phyloP scores from a whole-genome alignment of 2,329 filamentous ascomycete genomes.

The Rhynchosporium graminicola region DNA sequence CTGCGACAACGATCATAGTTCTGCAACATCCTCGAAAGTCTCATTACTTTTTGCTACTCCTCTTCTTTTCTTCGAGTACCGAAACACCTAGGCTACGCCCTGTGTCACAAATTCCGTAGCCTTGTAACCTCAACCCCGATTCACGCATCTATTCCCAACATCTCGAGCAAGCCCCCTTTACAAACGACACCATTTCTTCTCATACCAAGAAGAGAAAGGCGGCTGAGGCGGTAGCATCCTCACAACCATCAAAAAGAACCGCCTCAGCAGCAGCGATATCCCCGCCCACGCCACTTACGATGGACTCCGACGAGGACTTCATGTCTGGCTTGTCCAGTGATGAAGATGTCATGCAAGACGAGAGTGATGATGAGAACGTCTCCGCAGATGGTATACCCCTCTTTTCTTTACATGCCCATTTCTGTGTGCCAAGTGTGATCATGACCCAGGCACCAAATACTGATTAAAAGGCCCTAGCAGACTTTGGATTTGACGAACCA shows the following conservation, averaged over 20 bases:
- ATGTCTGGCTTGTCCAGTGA: slow-evolving; percentile 82
- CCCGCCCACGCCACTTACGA: slow-evolving; percentile 63
- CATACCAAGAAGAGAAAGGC: slow-evolving; percentile 54
- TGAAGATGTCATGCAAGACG: slow-evolving; percentile 71
- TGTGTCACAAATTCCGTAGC: slow-evolving; percentile 26
- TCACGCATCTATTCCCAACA: slow-evolving; percentile 26
- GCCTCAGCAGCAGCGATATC: slow-evolving; percentile 44
- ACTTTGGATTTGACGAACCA: slow-evolving; percentile 49
- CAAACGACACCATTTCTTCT: slow-evolving; percentile 52
- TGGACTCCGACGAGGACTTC: slow-evolving; percentile 97
- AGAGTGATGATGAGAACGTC: slow-evolving; percentile 77
- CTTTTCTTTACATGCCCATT: background rate
- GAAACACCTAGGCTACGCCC: slow-evolving; percentile 19
- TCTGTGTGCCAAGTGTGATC: background rate
- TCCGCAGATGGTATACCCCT: slow-evolving; percentile 40
- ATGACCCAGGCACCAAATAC: slow-evolving; percentile 13
- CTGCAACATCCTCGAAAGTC: background rate
- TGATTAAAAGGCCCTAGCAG: slow-evolving; percentile 27
- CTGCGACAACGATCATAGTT: background rate
- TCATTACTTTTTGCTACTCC: too few species aligned
- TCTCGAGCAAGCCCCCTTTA: slow-evolving; percentile 26
- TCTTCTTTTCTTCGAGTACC: slow-evolving; percentile 2
- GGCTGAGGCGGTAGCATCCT: slow-evolving; percentile 45
- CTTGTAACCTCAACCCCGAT: slow-evolving; percentile 36
- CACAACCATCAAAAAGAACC: slow-evolving; percentile 40